Base-by-base conservation (phyloP, 768 basidiomycete species). In the Agaricus sinodeliciosus region DNA sequence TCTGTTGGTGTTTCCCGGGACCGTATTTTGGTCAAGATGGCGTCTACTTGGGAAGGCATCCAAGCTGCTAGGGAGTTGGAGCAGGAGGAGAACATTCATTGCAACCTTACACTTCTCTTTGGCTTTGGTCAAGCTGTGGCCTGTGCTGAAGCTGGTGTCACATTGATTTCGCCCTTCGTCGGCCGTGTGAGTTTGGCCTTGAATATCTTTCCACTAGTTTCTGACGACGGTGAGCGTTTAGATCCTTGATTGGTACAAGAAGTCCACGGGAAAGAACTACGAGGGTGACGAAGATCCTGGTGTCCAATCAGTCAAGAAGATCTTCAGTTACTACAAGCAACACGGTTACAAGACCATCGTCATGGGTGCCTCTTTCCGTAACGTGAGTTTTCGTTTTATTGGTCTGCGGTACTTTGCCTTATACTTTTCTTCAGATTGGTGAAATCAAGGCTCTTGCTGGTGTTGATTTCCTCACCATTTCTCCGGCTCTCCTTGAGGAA, bases 201-300 rank as follows among this genome's bases (percentile, higher is more conserved):
- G 54, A 49, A 57, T 58, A 56, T 45, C 55, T 50, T 41, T 39
- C 41, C 34, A 36, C 37, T 15, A 48, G 59, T 16, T 59, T 27
- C 22, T 48, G 40, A 49, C 42, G 13, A 56, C 36, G 34, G 28
- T 40, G 53, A 54, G 42, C 19, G 51, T 37, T 25, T 51, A 91
- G 90, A 99, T 98, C 67, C 89, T 99, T 59, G 96, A 99, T 74
- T 99, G 94, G 94, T 83, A 99, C 86, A 99, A 99, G 84, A 91
- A 92, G 73, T 60, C 71, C 61, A 83, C 88, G 54, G 92, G 92
- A 44, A 86, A 88, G 76, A 79, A 75, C 65, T 98, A 94, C 77
- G 81, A 84, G 60, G 93, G 91, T 47, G 92, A 90, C 58, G 82
- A 85, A 43, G 95, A 98, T 76, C 95, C 95, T 9, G 95, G 96